Evolutionary conservation across 73 alveolate species (phyloP), one percentile per base, ranked within the genome.

Genomic region (Stentor coeruleus): DNA sequence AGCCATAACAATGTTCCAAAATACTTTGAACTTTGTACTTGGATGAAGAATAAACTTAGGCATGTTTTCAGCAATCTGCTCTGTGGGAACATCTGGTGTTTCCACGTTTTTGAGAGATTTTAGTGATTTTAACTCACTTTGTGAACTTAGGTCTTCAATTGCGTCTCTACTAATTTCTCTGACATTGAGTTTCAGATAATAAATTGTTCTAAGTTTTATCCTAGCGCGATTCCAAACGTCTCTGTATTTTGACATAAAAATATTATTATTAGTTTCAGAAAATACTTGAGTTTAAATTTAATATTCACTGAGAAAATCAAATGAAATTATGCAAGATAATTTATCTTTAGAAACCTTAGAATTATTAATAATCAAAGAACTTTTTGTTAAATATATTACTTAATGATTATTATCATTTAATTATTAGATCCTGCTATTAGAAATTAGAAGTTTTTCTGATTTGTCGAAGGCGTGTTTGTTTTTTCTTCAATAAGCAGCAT

Each of bases 1-100:
- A 30, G 89, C 74, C 3, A 87, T 85, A 0, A 87, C 81, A 3
- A 90, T 3, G 74, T 86, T 83, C 91, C 93, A 90, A 11, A 66
- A 20, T 15, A 31, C 20, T 66, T 66, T 66, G 41, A 66, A 66
- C 33, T 33, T 20, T 26, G 49, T 20, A 31, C 37, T 31, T 0
- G 79, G 79, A 31, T 33, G 36, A 15, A 66, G n/a, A 33, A 66
- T 66, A 14, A 20, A 20, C 42, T 15, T 28, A 20, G 79, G 79
- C n/a, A 66, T 31, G 2, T 37, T 37, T 2, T 66, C 42, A 26
- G 40, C 0, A 2, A 66, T 33, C 33, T 20, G n/a, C 14, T 66
- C 79, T 28, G 37, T 20, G 28, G 66, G 66, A 11, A 28, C 79
- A 33, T 66, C 33, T 11, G 33, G 37, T 14, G 39, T 15, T 2